Percentiles rank a stretch among this genome's conserved stretches.
Evolutionary conservation across 371 early-diverging fungal species (phyloP).

Genomic region (Mortierella sp.): DNA sequence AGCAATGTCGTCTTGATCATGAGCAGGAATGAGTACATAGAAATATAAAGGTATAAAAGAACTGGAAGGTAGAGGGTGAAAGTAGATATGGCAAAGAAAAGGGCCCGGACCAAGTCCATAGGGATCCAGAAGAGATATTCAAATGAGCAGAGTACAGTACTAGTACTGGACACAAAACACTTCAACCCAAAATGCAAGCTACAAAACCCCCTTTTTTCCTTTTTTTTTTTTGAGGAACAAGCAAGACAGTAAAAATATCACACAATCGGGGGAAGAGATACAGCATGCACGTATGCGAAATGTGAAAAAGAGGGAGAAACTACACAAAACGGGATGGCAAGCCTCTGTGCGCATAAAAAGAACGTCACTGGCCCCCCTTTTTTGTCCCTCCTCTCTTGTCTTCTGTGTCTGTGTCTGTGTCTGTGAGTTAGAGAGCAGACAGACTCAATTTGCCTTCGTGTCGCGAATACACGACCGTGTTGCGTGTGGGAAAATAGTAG

Average conservation of each 20-base stretch:
- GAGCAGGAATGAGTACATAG: background rate
- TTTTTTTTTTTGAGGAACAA: background rate
- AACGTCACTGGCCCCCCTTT: background rate
- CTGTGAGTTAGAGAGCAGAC: background rate
- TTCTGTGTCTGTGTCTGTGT: too few relatives aligned
- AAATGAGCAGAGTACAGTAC: background rate
- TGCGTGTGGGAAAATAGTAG: background rate
- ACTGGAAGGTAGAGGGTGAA: background rate
- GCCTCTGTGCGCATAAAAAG: background rate
- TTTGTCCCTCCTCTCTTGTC: background rate
- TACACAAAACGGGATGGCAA: background rate
- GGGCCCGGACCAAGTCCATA: background rate
- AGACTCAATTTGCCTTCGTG: too few relatives aligned
- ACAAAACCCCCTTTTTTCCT: background rate
- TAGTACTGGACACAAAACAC: background rate
- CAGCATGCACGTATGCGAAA: background rate
- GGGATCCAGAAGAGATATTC: background rate
- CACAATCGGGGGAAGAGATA: background rate
- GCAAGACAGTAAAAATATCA: background rate
- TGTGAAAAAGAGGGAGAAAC: background rate
- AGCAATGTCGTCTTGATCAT: background rate
- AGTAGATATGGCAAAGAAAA: background rate
- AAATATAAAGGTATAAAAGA: background rate
- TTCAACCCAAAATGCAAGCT: background rate
- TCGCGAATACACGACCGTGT: background rate